Evolutionary conservation across 2,329 filamentous ascomycete genomes (phyloP).

Genomic region (Podosphaera aphanis): DNA sequence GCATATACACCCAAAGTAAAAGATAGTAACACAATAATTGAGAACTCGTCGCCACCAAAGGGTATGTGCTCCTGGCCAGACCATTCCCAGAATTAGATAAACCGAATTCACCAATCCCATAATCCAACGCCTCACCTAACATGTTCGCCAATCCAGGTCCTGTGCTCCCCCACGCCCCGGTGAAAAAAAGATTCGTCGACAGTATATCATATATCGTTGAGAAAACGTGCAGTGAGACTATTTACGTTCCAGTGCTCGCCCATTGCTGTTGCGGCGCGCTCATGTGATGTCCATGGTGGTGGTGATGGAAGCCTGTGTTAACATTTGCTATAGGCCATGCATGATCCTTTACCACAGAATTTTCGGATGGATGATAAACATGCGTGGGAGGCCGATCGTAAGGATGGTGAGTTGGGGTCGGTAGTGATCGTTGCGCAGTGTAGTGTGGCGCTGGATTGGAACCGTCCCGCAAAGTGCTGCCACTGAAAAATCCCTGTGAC

Average conservation of each 20-base stretch:
- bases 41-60: background rate
- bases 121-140: background rate
- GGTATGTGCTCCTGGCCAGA: background rate
- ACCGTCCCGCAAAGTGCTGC: constrained; percentile 3
- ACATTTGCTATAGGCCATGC: constrained; percentile 12
- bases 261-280: constrained; percentile 10
- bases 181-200: background rate
- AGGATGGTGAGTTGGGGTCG: constrained; percentile 8
- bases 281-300: constrained; percentile 12
- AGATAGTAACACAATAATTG: background rate
- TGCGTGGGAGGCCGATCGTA: constrained; percentile 7
- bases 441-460: constrained; percentile 7
- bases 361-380: constrained; percentile 6
- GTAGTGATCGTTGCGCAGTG: constrained; percentile 8
- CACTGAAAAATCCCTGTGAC: constrained; percentile 9
- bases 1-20: background rate
- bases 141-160: background rate
- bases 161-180: background rate
- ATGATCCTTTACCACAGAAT: constrained; percentile 6
- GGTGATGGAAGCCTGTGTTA: constrained; percentile 5
- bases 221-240: background rate
- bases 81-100: background rate
- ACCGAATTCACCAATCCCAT: constrained; percentile 2
- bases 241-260: constrained; percentile 10
- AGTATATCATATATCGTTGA: background rate